Evolutionary conservation across 805 yeast species (phyloP), one percentile per base, ranked within the genome.

Genomic region (Schwanniomyces pseudopolymorphus): DNA sequence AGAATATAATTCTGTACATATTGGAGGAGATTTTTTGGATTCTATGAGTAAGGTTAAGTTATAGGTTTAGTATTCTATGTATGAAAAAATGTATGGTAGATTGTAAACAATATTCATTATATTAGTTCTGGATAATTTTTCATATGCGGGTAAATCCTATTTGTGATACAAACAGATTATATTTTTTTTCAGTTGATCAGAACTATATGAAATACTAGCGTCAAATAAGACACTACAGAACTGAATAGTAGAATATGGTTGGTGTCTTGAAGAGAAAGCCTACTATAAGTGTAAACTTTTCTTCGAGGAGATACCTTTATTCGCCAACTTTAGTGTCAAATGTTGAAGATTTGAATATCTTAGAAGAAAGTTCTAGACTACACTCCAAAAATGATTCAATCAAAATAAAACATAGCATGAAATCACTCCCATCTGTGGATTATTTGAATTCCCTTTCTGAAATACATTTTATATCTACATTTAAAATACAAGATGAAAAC

Each of bases 1-100:
- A 7, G 67, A 66, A 20, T 83, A 70, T 64, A 84, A 84, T 53
- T 67, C 81, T 24, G 53, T 49, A 42, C 44, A 66, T 49, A 58
- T 69, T 45, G 59, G 57, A 14, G 47, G 44, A 10, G 43, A 36
- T 14, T 51, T 46, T 43, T 20, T 40, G 6, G 33, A 39, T n/a
- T 47, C 44, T 11, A 37, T 48, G 41, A 21, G 43, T 13, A 38
- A 35, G 3, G 45, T 42, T 25, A 45, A 46, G 43, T 26, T 50
- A 20, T 50, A 42, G 35, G 17, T 16, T 35, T 7, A 13, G 8
- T 5, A 6, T 27, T 13, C 8, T 22, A 22, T 22, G 25, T 22
- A n/a, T n/a, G n/a, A n/a, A n/a, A n/a, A n/a, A n/a, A n/a, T n/a
- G n/a, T n/a, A n/a, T n/a, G n/a, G n/a, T n/a, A n/a, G n/a, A n/a